Evolutionary conservation across 768 basidiomycete species (phyloP).

Genomic region (Mycena haematopus): DNA sequence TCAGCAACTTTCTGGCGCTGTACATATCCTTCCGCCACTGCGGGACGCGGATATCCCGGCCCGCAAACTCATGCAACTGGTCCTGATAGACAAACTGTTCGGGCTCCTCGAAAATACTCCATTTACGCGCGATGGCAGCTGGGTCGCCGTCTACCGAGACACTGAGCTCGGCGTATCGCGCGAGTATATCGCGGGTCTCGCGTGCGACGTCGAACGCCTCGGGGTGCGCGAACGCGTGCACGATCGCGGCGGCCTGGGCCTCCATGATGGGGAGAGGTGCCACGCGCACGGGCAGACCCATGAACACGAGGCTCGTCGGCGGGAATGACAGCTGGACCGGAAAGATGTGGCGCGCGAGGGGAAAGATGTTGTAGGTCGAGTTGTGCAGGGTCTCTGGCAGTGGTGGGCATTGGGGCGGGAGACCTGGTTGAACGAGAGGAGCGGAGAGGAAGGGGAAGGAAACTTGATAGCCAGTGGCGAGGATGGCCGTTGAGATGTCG

Average conservation of each 20-base stretch:
- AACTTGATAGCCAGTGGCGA: slow-evolving; percentile 80
- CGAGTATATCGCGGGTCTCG: slow-evolving; percentile 57
- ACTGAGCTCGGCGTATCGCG: slow-evolving; percentile 53
- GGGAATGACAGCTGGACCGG: slow-evolving; percentile 59
- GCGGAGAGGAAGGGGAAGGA: slow-evolving; percentile 66
- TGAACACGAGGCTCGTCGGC: slow-evolving; percentile 63
- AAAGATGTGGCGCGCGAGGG: slow-evolving; percentile 74
- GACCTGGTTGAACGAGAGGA: slow-evolving; percentile 38
- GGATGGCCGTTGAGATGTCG: slow-evolving; percentile 65
- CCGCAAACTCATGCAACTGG: slow-evolving; percentile 56
- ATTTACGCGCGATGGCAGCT: slow-evolving; percentile 54
- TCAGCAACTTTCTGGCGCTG: slow-evolving; percentile 50
- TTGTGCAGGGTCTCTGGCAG: slow-evolving; percentile 63
- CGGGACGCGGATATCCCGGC: slow-evolving; percentile 44
- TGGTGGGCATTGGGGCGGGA: slow-evolving; percentile 55
- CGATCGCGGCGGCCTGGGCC: slow-evolving; percentile 71
- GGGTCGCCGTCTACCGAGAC: slow-evolving; percentile 40
- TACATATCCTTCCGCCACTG: slow-evolving; percentile 69
- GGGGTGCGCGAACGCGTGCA: slow-evolving; percentile 61
- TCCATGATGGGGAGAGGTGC: slow-evolving; percentile 82
- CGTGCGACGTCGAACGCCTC: slow-evolving; percentile 51
- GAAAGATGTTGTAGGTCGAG: slow-evolving; percentile 71
- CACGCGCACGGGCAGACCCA: slow-evolving; percentile 64
- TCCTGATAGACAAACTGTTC: slow-evolving; percentile 78
- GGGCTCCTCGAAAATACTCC: slow-evolving; percentile 56